These are phyloP conservation scores for Monosporascus ibericus DNA, from an alignment of 2,329 filamentous ascomycete species.

Conservation along the genomic window DNA sequence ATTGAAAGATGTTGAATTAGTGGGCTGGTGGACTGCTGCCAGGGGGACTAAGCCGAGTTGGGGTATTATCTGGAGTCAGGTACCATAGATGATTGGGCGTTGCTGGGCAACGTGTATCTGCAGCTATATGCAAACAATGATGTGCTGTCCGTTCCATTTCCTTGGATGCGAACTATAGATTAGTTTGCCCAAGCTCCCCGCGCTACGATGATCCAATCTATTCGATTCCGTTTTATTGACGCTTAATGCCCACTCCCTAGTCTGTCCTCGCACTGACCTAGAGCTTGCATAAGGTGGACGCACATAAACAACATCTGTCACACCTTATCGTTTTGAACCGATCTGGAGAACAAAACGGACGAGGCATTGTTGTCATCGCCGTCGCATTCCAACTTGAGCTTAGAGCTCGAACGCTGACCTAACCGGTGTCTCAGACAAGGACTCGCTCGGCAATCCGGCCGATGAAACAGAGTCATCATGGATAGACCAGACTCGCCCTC, in stretches of 20 bases:
- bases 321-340: neutral
- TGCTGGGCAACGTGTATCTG: neutral
- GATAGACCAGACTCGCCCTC: slow-evolving; percentile 44
- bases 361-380: neutral
- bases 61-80: too few species aligned
- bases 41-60: too few species aligned
- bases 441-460: slow-evolving; percentile 13
- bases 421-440: slow-evolving; percentile 11
- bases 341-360: neutral
- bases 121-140: neutral
- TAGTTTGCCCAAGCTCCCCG: too few species aligned
- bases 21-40: too few species aligned
- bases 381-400: slow-evolving; percentile 10
- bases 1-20: too few species aligned
- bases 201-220: too few species aligned
- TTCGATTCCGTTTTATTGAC: too few species aligned
- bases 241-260: too few species aligned
- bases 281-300: too few species aligned
- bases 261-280: too few species aligned
- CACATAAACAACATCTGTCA: neutral
- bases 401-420: neutral
- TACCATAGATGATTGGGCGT: neutral
- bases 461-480: slow-evolving; percentile 31
- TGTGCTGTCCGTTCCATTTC: too few species aligned
- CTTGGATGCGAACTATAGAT: too few species aligned